These are phyloP conservation scores for Gaultheria prostrata DNA, from an alignment of 148 eudicot genomes.

Conservation along the genomic window DNA sequence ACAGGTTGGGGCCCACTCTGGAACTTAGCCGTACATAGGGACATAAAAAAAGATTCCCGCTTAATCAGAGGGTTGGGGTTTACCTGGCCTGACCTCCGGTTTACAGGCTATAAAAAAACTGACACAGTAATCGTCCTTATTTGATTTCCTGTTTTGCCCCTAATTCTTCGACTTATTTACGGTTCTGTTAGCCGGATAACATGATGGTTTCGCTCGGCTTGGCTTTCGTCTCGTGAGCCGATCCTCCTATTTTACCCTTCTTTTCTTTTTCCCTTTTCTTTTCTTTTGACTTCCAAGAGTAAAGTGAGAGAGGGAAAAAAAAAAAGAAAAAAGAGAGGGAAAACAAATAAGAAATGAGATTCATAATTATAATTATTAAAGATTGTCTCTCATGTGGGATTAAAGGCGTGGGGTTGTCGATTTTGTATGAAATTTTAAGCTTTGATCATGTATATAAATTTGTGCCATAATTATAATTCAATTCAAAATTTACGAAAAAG, in stretches of 20 bases:
- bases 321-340: no score
- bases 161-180: not conserved
- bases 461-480: no score
- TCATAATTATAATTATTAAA: no score
- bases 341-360: no score
- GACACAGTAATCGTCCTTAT: conserved; percentile 27
- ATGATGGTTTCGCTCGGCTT: conserved; percentile 16
- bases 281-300: not conserved
- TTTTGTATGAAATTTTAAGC: no score
- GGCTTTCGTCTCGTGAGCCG: conserved; percentile 12
- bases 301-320: no score
- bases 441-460: no score
- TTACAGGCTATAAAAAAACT: conserved; percentile 18
- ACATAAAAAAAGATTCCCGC: conserved; percentile 10
- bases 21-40: not conserved
- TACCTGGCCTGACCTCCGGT: not conserved
- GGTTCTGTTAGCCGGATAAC: not conserved
- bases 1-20: conserved; percentile 8
- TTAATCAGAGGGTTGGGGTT: not conserved
- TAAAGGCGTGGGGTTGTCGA: no score
- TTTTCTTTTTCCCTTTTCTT: not conserved
- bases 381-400: no score
- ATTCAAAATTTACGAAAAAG: no score
- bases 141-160: conserved; percentile 1
- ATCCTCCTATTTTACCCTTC: not conserved